Conservation (phyloP, 495 filamentous ascomycete genomes). For the Tuber indicum region DNA sequence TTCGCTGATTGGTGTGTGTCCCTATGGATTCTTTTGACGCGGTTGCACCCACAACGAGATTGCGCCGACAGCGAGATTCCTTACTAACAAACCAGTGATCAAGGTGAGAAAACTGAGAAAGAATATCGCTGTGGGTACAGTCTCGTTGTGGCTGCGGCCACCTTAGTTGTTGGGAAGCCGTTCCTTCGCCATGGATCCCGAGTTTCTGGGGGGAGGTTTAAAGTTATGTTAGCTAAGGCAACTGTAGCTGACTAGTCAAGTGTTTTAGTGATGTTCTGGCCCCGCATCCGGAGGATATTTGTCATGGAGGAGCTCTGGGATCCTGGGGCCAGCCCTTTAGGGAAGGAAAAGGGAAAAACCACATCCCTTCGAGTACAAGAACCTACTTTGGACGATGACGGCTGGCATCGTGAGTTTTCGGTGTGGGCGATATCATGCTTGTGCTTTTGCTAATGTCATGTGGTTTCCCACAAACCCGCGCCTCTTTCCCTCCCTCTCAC, state of each 20-base stretch:
- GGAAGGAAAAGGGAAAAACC: not conserved
- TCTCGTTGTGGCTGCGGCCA: too few species aligned
- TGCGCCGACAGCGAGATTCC: too few species aligned
- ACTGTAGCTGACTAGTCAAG: not conserved
- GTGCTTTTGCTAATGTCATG: not conserved
- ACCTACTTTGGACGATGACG: constrained; percentile 5
- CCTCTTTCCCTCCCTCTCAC: not conserved
- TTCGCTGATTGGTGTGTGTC: not conserved
- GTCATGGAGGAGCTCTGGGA: constrained; percentile 3
- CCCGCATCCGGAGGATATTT: not conserved
- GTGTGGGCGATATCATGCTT: not conserved
- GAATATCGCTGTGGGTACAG: too few species aligned
- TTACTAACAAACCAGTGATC: too few species aligned
- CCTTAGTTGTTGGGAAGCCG: not conserved
- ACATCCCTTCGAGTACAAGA: constrained; percentile 1
- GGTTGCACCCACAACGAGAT: too few species aligned
- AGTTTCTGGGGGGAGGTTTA: not conserved
- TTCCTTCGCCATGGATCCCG: not conserved
- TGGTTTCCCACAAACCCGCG: not conserved
- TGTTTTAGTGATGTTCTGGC: not conserved
- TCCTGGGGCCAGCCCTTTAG: not conserved
- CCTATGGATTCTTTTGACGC: not conserved
- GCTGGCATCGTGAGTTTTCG: not conserved
- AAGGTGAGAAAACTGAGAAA: too few species aligned
- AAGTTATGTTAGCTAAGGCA: not conserved